phyloP scores from a whole-genome alignment of 805 yeast species.

The Yamadazyma sp. region DNA sequence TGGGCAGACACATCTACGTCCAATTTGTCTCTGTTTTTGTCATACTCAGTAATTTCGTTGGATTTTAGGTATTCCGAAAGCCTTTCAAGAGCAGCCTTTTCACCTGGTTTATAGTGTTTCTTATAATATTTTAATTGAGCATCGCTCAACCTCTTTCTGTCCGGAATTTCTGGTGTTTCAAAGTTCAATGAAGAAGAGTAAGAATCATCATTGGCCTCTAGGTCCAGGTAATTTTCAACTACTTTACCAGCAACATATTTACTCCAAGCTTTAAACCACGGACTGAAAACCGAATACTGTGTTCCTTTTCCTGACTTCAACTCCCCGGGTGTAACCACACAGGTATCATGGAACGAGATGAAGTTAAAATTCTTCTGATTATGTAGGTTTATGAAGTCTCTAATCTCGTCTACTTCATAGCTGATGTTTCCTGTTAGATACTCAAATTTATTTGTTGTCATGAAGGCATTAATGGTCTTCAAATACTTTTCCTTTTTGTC shows the following conservation, averaged over 20 bases:
- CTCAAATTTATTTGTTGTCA: slow-evolving; percentile 22
- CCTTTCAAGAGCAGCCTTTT: slow-evolving; percentile 29
- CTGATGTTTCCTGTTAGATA: slow-evolving; percentile 38
- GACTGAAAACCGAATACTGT: slow-evolving; percentile 44
- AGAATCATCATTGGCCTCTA: slow-evolving; percentile 1
- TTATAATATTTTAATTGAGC: slow-evolving; percentile 9
- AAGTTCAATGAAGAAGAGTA: neutral
- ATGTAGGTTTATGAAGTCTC: slow-evolving; percentile 25
- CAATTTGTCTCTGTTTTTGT: slow-evolving; percentile 30
- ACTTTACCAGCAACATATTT: slow-evolving; percentile 22
- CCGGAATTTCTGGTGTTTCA: slow-evolving; percentile 7
- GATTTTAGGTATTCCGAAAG: slow-evolving; percentile 23
- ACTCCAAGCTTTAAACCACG: slow-evolving; percentile 43
- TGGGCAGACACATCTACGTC: slow-evolving; percentile 35
- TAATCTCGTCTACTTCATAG: slow-evolving; percentile 47
- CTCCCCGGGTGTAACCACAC: slow-evolving; percentile 42
- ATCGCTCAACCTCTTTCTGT: slow-evolving; percentile 6
- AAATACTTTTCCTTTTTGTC: slow-evolving; percentile 31
- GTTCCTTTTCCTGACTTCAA: slow-evolving; percentile 37
- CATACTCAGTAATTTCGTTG: slow-evolving; percentile 29
- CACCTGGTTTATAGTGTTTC: slow-evolving; percentile 23
- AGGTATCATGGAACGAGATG: slow-evolving; percentile 36
- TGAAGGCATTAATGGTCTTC: slow-evolving; percentile 22
- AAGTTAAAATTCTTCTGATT: slow-evolving; percentile 3
- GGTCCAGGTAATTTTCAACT: slow-evolving; percentile 7